Base-by-base conservation (phyloP, 441 rosid species). In the Pelargonium fulgidum region DNA sequence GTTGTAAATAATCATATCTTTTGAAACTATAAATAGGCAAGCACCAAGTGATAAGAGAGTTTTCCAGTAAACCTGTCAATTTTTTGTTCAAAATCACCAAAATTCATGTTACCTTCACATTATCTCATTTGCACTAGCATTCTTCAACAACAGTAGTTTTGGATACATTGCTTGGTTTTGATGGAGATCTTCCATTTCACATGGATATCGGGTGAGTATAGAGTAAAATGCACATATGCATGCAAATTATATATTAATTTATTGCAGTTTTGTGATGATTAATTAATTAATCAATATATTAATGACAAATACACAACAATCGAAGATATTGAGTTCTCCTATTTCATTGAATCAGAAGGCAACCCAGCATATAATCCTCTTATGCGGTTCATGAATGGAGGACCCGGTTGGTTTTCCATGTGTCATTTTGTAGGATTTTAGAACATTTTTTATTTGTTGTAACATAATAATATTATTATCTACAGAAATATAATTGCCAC, bases 381-480 rank as follows among this genome's bases (percentile, higher is more conserved):
- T 33, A 16, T 64, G 20, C 42, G 36, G n/a, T 64, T 22, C 3
- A 7, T 14, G 22, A 64, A 64, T 64, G 67, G 67, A 33, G 67
- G 67, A 20, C 67, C 67, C 4, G 67, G 50, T 14, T 64, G 67
- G n/a, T n/a, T n/a, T n/a, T n/a, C n/a, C n/a, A n/a, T n/a, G n/a
- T n/a, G n/a, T n/a, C n/a, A n/a, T n/a, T n/a, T n/a, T n/a, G n/a
- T n/a, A n/a, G n/a, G n/a, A n/a, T n/a, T n/a, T n/a, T n/a, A n/a
- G n/a, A n/a, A n/a, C n/a, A n/a, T n/a, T n/a, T n/a, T n/a, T n/a
- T n/a, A n/a, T n/a, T n/a, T n/a, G n/a, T n/a, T n/a, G n/a, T n/a
- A n/a, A n/a, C n/a, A n/a, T n/a, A n/a, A n/a, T n/a, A n/a, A n/a
- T n/a, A n/a, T n/a, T n/a, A n/a, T n/a, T n/a, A n/a, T n/a, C n/a